Conservation (phyloP, 805 yeast species). For the Kuraishia molischiana region DNA sequence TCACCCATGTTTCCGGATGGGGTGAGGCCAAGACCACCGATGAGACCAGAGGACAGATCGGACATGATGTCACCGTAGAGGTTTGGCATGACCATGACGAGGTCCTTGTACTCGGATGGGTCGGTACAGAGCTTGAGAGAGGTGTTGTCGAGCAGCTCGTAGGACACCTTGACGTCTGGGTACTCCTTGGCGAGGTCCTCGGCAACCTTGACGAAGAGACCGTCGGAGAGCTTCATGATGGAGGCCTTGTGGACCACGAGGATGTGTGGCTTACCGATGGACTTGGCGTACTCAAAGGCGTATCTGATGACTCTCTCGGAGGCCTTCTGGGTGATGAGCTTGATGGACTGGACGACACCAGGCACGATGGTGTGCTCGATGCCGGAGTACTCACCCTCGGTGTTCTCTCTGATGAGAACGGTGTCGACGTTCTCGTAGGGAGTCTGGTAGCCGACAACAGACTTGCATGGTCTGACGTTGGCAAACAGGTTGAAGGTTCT, state of each 20-base stretch:
- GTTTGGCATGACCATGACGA: conserved; percentile 97
- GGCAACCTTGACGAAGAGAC: conserved; percentile 89
- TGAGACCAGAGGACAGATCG: conserved; percentile 93
- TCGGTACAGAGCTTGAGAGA: conserved; percentile 83
- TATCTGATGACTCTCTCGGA: conserved; percentile 94
- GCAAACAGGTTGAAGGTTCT: conserved; percentile 95
- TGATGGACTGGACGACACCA: conserved; percentile 97
- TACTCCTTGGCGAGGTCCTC: conserved; percentile 82
- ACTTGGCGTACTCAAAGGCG: conserved; percentile 93
- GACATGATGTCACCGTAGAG: conserved; percentile 99
- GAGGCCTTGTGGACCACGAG: conserved; percentile 97
- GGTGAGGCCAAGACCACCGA: conserved; percentile 97
- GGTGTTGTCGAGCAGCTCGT: conserved; percentile 92
- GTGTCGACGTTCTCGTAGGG: conserved; percentile 87
- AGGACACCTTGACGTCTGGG: conserved; percentile 79
- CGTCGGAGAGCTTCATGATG: conserved; percentile 96
- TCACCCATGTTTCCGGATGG: conserved; percentile 99
- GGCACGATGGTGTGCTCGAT: conserved; percentile 97
- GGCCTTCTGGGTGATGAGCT: conserved; percentile 92
- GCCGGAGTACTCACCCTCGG: conserved; percentile 99
- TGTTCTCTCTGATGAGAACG: conserved; percentile 95
- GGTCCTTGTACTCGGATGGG: conserved; percentile 78
- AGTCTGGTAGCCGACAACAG: conserved; percentile 88
- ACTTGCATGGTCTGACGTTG: conserved; percentile 94
- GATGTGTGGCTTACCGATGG: conserved; percentile 80